phyloP scores from a whole-genome alignment of 2,329 filamentous ascomycete genomes.

The Pseudogymnoascus sp. region DNA sequence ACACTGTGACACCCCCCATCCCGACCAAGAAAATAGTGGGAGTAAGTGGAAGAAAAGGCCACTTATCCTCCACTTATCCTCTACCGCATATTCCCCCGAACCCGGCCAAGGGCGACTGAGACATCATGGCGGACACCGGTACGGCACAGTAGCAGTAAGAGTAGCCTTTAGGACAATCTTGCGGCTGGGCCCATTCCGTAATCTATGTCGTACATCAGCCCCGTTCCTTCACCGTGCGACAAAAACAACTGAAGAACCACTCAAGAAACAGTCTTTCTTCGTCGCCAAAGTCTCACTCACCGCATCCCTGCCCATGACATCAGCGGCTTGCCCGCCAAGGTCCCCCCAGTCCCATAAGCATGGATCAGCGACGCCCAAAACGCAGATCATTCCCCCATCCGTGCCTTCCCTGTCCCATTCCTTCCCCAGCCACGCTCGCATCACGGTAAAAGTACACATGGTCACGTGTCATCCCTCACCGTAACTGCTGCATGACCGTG shows the following conservation, averaged over 20 bases:
- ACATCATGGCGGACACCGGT: not conserved
- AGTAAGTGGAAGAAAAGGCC: not conserved
- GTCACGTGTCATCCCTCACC: slow-evolving; percentile 3
- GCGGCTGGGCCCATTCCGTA: slow-evolving; percentile 2
- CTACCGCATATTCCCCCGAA: not conserved
- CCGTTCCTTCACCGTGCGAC: not conserved
- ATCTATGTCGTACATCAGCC: slow-evolving; percentile 7
- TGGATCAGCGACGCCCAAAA: not conserved
- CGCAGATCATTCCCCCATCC: not conserved
- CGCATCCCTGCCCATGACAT: not conserved
- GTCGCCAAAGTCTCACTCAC: not conserved
- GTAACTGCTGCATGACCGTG: not conserved
- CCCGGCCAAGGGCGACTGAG: not conserved
- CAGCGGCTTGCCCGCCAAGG: slow-evolving; percentile 1
- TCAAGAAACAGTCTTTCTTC: not conserved
- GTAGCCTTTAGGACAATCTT: not conserved
- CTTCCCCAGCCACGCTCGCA: slow-evolving; percentile 2
- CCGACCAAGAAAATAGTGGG: not conserved
- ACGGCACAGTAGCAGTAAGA: not conserved
- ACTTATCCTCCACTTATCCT: not conserved
- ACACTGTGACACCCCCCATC: not conserved
- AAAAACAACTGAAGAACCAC: not conserved
- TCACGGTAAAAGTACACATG: not conserved
- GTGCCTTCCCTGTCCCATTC: not conserved
- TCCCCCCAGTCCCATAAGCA: not conserved